Conservation (phyloP, 331 rosid species). For the Malus hybrid region DNA sequence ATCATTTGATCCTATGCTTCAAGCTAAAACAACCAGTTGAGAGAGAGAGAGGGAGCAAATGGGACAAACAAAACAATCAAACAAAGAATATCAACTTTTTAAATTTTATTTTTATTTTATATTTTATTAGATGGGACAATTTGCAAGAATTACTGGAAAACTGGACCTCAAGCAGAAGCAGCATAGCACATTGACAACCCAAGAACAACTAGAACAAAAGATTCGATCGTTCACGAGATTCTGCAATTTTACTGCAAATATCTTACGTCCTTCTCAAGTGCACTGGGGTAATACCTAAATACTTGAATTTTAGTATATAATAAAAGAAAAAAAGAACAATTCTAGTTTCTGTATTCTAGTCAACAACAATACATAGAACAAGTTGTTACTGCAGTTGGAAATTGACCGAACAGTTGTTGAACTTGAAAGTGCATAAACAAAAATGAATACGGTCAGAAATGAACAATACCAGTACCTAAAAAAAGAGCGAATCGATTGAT, state of each 20-base stretch:
- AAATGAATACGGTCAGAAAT: slow-evolving; percentile 6
- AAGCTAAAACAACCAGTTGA: slow-evolving; percentile 26
- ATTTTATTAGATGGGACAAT: slow-evolving; percentile 1
- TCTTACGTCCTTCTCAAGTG: too few species aligned
- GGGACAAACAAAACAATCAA: background rate
- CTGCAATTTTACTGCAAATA: too few species aligned
- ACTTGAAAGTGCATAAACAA: background rate
- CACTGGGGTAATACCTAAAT: background rate
- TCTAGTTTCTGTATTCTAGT: background rate
- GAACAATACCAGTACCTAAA: slow-evolving; percentile 5
- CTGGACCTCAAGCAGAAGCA: slow-evolving; percentile 14
- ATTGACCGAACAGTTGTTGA: slow-evolving; percentile 8
- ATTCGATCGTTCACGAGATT: too few species aligned
- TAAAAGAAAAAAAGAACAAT: background rate
- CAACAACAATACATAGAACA: slow-evolving; percentile 5
- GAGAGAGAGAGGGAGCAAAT: background rate
- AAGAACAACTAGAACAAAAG: background rate
- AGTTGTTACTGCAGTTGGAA: slow-evolving; percentile 15
- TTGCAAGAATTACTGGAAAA: slow-evolving; percentile 28
- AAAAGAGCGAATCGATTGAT: slow-evolving; percentile 18
- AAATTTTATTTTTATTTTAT: background rate
- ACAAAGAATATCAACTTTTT: background rate
- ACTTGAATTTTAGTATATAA: background rate
- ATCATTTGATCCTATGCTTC: slow-evolving; percentile 40
- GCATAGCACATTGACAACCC: slow-evolving; percentile 24